Conservation (phyloP, 2,329 filamentous ascomycete species). For the Trichoderma guizhouense region DNA sequence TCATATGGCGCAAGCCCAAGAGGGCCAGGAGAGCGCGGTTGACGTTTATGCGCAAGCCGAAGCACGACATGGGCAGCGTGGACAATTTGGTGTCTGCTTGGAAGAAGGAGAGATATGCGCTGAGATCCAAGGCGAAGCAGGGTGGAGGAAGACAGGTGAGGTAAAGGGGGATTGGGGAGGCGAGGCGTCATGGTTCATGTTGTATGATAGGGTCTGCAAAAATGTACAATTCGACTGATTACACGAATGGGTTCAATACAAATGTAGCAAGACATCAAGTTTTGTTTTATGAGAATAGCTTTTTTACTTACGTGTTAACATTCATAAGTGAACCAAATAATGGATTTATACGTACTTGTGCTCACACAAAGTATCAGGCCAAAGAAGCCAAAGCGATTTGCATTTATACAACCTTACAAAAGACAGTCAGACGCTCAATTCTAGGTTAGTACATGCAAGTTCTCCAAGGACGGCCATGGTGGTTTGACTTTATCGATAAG, state of each 20-base stretch:
- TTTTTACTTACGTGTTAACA: not conserved
- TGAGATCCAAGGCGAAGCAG: constrained; percentile 35
- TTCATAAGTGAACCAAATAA: too few relatives aligned
- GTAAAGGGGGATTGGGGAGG: not conserved
- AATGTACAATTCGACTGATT: constrained; percentile 12
- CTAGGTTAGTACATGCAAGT: not conserved
- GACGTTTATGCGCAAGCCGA: constrained; percentile 85
- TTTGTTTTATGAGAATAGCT: not conserved
- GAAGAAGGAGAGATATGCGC: constrained; percentile 44
- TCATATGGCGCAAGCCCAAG: constrained; percentile 83
- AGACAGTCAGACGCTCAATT: not conserved
- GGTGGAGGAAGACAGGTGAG: constrained; percentile 24
- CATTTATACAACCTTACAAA: not conserved
- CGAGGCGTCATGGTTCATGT: not conserved
- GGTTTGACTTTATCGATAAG: not conserved
- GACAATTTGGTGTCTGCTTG: constrained; percentile 67
- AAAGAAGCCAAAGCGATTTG: not conserved
- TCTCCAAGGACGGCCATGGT: not conserved
- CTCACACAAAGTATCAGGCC: not conserved
- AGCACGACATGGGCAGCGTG: constrained; percentile 83
- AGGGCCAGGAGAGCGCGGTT: constrained; percentile 81
- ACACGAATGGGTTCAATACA: not conserved
- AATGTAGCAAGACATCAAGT: not conserved
- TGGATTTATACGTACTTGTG: too few relatives aligned
- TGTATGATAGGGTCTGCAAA: constrained; percentile 16